phyloP scores from a whole-genome alignment of 2,329 filamentous ascomycete genomes.

The Nigrograna mackinnonii region DNA sequence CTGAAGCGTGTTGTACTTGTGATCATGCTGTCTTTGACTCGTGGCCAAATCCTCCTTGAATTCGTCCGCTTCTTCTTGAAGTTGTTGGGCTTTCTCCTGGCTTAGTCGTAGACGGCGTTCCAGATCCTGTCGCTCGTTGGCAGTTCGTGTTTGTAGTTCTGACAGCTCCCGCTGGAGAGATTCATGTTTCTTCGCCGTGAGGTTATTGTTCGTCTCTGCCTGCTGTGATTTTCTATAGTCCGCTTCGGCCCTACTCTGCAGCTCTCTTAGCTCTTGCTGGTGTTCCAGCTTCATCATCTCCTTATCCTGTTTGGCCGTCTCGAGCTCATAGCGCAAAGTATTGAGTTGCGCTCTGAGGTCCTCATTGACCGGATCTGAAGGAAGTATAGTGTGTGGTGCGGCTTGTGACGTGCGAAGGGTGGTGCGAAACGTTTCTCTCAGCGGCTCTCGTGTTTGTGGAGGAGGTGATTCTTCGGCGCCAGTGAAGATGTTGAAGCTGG shows the following conservation, averaged over 20 bases:
- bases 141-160: conserved; percentile 55
- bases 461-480: conserved; percentile 43
- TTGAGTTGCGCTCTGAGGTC: conserved; percentile 89
- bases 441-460: conserved; percentile 34
- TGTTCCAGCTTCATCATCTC: conserved; percentile 79
- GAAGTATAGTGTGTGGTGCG: conserved; percentile 32
- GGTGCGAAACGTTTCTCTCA: conserved; percentile 45
- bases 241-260: conserved; percentile 78
- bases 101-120: conserved; percentile 59
- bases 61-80: conserved; percentile 85
- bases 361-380: conserved; percentile 61
- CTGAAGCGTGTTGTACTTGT: conserved; percentile 63
- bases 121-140: conserved; percentile 59
- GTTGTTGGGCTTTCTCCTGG: conserved; percentile 71
- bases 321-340: conserved; percentile 83
- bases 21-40: conserved; percentile 67
- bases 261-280: conserved; percentile 81
- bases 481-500: conserved; percentile 54
- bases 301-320: conserved; percentile 84
- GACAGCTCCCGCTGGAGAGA: conserved; percentile 57
- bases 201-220: conserved; percentile 56
- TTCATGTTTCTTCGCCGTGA: conserved; percentile 59
- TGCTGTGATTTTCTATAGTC: conserved; percentile 73
- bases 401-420: conserved; percentile 46
- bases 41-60: conserved; percentile 74